Evolutionary conservation across 2,329 filamentous ascomycete species (phyloP).

Genomic region (Nemania sp.): DNA sequence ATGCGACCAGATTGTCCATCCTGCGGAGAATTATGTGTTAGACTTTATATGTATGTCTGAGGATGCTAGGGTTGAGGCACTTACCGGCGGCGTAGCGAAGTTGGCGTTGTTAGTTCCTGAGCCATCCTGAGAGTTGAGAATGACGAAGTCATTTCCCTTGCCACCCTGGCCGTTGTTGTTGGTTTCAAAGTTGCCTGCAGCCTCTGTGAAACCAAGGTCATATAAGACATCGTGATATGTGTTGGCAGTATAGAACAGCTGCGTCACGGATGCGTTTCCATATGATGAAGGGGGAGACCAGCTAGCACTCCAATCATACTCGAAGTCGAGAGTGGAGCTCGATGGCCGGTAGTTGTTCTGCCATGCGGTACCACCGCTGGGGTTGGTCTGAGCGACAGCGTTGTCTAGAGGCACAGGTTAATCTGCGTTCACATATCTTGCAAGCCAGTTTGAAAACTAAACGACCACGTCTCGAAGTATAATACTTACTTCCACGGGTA

Average conservation of each 20-base stretch:
- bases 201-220: slow-evolving; percentile 59
- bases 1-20: slow-evolving; percentile 57
- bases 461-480: not conserved
- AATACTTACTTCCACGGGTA: slow-evolving; percentile 52
- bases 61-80: not conserved
- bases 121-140: slow-evolving; percentile 61
- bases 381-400: slow-evolving; percentile 57
- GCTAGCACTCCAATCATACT: slow-evolving; percentile 47
- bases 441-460: not conserved
- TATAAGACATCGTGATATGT: slow-evolving; percentile 63
- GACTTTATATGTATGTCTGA: not conserved
- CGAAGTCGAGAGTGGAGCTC: slow-evolving; percentile 48
- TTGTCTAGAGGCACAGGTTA: slow-evolving; percentile 47
- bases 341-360: slow-evolving; percentile 55
- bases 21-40: slow-evolving; percentile 26
- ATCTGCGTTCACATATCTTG: not conserved
- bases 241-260: slow-evolving; percentile 65
- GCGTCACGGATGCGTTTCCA: slow-evolving; percentile 57
- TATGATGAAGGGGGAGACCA: slow-evolving; percentile 47
- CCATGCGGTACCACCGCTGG: slow-evolving; percentile 48
- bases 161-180: slow-evolving; percentile 61
- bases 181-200: slow-evolving; percentile 61
- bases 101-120: slow-evolving; percentile 59
- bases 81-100: slow-evolving; percentile 52
- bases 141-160: slow-evolving; percentile 54